Conservation (phyloP, 306 rosid species). For the Lathyrus tuberosus region DNA sequence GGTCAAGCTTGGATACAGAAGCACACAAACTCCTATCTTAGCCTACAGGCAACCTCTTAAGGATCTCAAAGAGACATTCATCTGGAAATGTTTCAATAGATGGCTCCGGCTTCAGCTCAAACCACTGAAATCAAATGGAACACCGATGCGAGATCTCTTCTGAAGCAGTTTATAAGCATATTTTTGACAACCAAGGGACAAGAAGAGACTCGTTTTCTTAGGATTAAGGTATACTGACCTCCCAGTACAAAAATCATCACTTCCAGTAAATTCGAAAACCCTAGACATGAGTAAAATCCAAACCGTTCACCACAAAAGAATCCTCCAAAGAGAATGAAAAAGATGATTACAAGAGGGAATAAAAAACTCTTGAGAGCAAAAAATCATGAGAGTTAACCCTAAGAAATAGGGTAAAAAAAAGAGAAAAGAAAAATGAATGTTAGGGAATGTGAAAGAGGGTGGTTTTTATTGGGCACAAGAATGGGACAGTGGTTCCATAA, state of each 20-base stretch:
- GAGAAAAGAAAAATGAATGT: slow-evolving; percentile 35
- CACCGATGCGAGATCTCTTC: slow-evolving; percentile 73
- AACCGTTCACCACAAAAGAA: slow-evolving; percentile 44
- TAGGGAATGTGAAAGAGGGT: background rate
- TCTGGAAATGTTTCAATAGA: slow-evolving; percentile 83
- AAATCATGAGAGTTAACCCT: slow-evolving; percentile 82
- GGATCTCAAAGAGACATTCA: slow-evolving; percentile 93
- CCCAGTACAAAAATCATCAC: slow-evolving; percentile 74
- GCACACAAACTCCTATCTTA: slow-evolving; percentile 78
- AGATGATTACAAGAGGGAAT: slow-evolving; percentile 32
- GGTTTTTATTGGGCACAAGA: slow-evolving; percentile 49
- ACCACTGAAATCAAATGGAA: slow-evolving; percentile 56
- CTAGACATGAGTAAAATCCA: slow-evolving; percentile 73
- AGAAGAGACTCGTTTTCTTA: slow-evolving; percentile 70
- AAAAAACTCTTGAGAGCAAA: slow-evolving; percentile 40
- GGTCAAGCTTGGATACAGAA: slow-evolving; percentile 84
- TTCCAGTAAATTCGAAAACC: slow-evolving; percentile 73
- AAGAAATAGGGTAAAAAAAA: slow-evolving; percentile 67
- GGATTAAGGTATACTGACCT: slow-evolving; percentile 80
- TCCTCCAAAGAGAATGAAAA: slow-evolving; percentile 62
- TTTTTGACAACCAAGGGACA: slow-evolving; percentile 72
- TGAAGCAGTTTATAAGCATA: slow-evolving; percentile 63
- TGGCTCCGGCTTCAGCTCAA: slow-evolving; percentile 61
- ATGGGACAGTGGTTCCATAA: slow-evolving; percentile 1
- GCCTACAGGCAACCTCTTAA: slow-evolving; percentile 80